Evolutionary conservation across 2,329 filamentous ascomycete genomes (phyloP).

Genomic region (Ascocoryne sarcoides): DNA sequence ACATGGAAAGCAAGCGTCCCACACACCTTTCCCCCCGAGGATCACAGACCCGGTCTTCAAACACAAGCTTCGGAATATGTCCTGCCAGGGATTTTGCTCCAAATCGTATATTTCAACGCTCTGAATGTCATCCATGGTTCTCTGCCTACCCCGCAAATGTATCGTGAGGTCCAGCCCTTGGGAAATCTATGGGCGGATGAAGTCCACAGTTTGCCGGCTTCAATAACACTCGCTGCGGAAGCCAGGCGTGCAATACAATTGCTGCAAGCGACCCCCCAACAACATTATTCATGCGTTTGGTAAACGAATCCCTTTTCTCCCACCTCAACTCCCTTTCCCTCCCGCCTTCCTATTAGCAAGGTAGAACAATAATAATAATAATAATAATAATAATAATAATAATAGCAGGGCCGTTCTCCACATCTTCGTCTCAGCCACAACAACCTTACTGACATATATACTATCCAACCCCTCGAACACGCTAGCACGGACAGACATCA

Average conservation of each 20-base stretch:
- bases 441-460: constrained; percentile 8
- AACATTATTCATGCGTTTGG: constrained; percentile 16
- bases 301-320: constrained; percentile 2
- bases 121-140: constrained; percentile 10
- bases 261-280: constrained; percentile 11
- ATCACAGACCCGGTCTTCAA: too few species aligned
- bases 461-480: constrained; percentile 9
- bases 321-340: too few species aligned
- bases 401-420: constrained; percentile 13
- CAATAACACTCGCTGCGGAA: constrained; percentile 7
- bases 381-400: too few species aligned
- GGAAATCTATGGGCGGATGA: too few species aligned
- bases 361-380: too few species aligned
- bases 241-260: constrained; percentile 14
- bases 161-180: background rate
- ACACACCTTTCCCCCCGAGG: constrained; percentile 7
- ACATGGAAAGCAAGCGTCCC: constrained; percentile 12
- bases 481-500: constrained; percentile 8
- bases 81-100: constrained; percentile 6
- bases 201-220: too few species aligned
- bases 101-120: constrained; percentile 14
- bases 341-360: too few species aligned
- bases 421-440: constrained; percentile 18
- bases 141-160: background rate
- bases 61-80: background rate